Conservation (phyloP, 352 stramenopile species). For the Globisporangium camurandrum region DNA sequence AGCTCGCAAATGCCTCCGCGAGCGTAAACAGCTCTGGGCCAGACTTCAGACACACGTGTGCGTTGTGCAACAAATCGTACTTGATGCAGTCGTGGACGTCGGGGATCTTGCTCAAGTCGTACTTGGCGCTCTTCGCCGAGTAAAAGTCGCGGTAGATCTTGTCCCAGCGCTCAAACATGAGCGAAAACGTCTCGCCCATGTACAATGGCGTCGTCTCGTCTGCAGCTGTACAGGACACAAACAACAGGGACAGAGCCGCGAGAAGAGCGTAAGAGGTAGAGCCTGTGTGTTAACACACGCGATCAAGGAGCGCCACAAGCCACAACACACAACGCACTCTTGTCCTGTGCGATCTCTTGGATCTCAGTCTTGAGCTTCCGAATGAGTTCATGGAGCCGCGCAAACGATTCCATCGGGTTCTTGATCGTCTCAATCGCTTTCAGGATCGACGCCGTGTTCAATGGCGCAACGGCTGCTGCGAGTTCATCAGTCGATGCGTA, state of each 20-base stretch:
- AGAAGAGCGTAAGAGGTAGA: neutral
- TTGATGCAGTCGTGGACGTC: slow-evolving; percentile 98
- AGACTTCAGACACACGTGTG: slow-evolving; percentile 81
- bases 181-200: slow-evolving; percentile 94
- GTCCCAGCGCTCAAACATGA: slow-evolving; percentile 91
- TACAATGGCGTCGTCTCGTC: slow-evolving; percentile 88
- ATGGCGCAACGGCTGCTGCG: slow-evolving; percentile 48
- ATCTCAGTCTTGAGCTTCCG: slow-evolving; percentile 73
- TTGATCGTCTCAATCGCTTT: slow-evolving; percentile 71
- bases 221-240: slow-evolving; percentile 37
- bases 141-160: slow-evolving; percentile 96
- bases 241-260: neutral
- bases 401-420: slow-evolving; percentile 72
- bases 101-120: slow-evolving; percentile 94
- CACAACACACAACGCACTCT: slow-evolving; percentile 39
- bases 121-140: slow-evolving; percentile 82
- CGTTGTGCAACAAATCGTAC: slow-evolving; percentile 98
- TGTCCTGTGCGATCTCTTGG: slow-evolving; percentile 55
- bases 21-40: slow-evolving; percentile 91
- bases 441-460: slow-evolving; percentile 73
- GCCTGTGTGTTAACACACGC: too few species aligned
- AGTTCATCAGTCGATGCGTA: slow-evolving; percentile 64
- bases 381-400: slow-evolving; percentile 69
- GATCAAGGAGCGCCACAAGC: too few species aligned
- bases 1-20: slow-evolving; percentile 93